Evolutionary conservation across 805 yeast genomes (phyloP).

Genomic region (Yarrowia porcina): DNA sequence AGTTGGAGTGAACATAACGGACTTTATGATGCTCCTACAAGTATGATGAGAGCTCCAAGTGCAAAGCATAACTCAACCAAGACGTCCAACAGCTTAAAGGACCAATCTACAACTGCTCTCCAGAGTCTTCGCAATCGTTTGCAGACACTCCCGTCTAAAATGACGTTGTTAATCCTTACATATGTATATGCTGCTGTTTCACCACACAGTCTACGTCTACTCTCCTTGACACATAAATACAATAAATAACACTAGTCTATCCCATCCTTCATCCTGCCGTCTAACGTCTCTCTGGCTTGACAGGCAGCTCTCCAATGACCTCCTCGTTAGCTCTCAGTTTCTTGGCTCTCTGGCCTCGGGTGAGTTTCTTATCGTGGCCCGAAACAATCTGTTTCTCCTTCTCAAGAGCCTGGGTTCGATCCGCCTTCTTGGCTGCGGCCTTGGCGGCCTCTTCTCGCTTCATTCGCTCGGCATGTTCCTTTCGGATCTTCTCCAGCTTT

Average conservation of each 20-base stretch:
- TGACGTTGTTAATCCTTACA: too few species aligned
- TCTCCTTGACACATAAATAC: conserved; percentile 18
- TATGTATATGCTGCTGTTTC: too few species aligned
- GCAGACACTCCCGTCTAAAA: too few species aligned
- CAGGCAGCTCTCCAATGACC: conserved; percentile 6
- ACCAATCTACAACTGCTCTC: too few species aligned
- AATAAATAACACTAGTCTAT: conserved; percentile 21
- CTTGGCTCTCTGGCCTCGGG: conserved; percentile 32
- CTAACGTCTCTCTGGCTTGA: conserved; percentile 5
- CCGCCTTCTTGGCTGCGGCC: conserved; percentile 72
- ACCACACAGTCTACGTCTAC: too few species aligned
- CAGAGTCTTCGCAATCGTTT: too few species aligned
- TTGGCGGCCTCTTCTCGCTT: conserved; percentile 60
- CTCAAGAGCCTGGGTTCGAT: conserved; percentile 46
- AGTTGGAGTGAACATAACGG: too few species aligned
- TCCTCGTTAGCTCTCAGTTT: not conserved
- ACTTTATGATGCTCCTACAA: too few species aligned
- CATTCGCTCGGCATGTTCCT: conserved; percentile 64
- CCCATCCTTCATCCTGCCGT: not conserved
- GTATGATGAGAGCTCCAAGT: too few species aligned
- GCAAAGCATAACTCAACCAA: too few species aligned
- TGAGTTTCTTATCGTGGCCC: not conserved
- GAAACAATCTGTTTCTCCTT: conserved; percentile 18
- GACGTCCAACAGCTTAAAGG: too few species aligned
- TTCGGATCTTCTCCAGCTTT: conserved; percentile 55